These are phyloP conservation scores for Sordaria brevicollis DNA, from an alignment of 495 filamentous ascomycete genomes.

Conservation along the genomic window DNA sequence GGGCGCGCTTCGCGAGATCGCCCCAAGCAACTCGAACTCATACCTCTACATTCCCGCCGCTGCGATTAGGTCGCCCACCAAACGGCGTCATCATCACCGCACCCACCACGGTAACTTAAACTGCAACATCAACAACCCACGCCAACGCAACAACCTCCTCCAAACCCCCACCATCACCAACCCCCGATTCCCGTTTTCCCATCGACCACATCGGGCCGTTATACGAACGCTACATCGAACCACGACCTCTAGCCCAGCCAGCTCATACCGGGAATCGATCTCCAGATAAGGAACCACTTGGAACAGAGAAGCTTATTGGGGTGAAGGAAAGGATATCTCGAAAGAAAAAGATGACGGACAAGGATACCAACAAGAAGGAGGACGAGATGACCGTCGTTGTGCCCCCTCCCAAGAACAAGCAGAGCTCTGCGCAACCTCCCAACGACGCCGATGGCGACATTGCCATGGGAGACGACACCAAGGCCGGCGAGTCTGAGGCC, in stretches of 20 bases:
- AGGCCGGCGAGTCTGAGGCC: conserved; percentile 44
- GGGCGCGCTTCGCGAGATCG: conserved; percentile 20
- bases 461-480: conserved; percentile 58
- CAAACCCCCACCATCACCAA: conserved; percentile 10
- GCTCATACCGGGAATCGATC: conserved; percentile 52
- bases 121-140: background rate
- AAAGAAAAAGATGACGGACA: conserved; percentile 68
- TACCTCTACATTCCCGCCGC: background rate
- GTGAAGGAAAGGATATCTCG: conserved; percentile 68
- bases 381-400: conserved; percentile 84
- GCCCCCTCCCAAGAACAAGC: conserved; percentile 62
- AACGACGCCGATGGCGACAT: conserved; percentile 64
- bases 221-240: background rate
- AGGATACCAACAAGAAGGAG: conserved; percentile 57
- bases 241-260: conserved; percentile 1
- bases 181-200: conserved; percentile 4
- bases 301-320: conserved; percentile 68
- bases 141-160: background rate
- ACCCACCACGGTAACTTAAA: conserved; percentile 3
- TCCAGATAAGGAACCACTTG: conserved; percentile 60
- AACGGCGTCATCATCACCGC: conserved; percentile 12
- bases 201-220: conserved; percentile 8
- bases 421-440: conserved; percentile 45
- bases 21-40: conserved; percentile 8
- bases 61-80: background rate